phyloP scores from a whole-genome alignment of 2,329 filamentous ascomycete species.

The Lachnellula willkommii region DNA sequence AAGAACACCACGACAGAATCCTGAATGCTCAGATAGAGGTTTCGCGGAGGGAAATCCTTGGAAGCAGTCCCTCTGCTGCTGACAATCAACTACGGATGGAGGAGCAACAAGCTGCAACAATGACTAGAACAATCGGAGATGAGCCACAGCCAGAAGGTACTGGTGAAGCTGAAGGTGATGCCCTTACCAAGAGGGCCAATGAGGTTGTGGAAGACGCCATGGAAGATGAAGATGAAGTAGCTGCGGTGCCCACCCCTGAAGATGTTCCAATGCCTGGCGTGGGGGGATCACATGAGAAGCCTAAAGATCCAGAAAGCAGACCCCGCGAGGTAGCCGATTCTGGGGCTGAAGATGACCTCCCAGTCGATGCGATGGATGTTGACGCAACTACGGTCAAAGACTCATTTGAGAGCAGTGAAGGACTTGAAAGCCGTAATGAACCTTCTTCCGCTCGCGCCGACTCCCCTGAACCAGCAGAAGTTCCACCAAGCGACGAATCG shows the following conservation, averaged over 20 bases:
- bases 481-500: conserved; percentile 1
- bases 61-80: conserved; percentile 43
- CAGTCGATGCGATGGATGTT: conserved; percentile 27
- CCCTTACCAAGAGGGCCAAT: conserved; percentile 18
- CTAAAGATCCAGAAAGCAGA: conserved; percentile 8
- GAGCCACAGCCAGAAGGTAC: neutral
- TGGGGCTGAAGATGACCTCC: conserved; percentile 22
- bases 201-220: conserved; percentile 23
- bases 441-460: conserved; percentile 4
- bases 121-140: neutral
- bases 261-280: conserved; percentile 15
- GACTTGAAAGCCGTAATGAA: conserved; percentile 4
- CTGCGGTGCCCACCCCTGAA: conserved; percentile 19
- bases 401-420: conserved; percentile 22
- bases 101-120: conserved; percentile 37
- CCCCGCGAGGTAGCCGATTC: conserved; percentile 24
- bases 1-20: conserved; percentile 30
- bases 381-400: conserved; percentile 24
- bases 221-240: conserved; percentile 26
- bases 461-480: conserved; percentile 5
- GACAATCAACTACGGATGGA: conserved; percentile 55
- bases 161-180: neutral
- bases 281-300: conserved; percentile 6
- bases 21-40: conserved; percentile 24
- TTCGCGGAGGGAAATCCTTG: conserved; percentile 36